Evolutionary conservation across 345 rosid species (phyloP), one percentile per base, ranked within the genome.

Genomic region (Pugionium dolabratum): DNA sequence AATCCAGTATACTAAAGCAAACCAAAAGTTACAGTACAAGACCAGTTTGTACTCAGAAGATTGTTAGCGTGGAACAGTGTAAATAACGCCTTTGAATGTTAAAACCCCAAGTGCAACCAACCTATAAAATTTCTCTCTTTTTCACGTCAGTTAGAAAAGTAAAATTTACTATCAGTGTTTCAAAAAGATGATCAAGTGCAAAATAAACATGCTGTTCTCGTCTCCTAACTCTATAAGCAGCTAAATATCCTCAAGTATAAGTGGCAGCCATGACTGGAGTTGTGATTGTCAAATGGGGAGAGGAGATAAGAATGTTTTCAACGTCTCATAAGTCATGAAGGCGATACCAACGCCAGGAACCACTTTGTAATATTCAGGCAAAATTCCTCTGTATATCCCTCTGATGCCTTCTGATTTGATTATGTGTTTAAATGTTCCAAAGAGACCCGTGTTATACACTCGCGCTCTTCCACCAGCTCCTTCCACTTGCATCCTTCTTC

Each of bases 351-450:
- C 96, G 29, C 96, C 83, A 9, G 97, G 99, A 62, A 88, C 92
- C 25, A 90, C 99, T 79, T 94, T 94, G 86, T 81, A 94, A 79
- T 86, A 94, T 66, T 90, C 99, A 0, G 99, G 97, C 80, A 90
- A 68, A 52, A 94, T 88, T 77, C 99, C 99, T 75, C 99, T 84
- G 42, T 94, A 94, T 69, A 94, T 61, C 45, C 99, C 97, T 35
- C 83, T 74, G 9, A 90, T 64, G 54, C 99, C 97, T 72, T 94
- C 99, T 0, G 84, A 59, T 76, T 75, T 79, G 54, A 86, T 63
- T 81, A 94, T 94, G 67, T 84, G 92, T 73, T 79, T 69, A 64
- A 90, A 86, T 36, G 86, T 84, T 46, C 96, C 96, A 4, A 79
- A 51, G 70, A 94, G 73, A 9, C 99, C 89, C 0, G 88, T 74